A percentile compares a stretch with the other conserved stretches of the same genome.
Conservation (phyloP, 768 basidiomycete species). For the Hydnum rufescens region DNA sequence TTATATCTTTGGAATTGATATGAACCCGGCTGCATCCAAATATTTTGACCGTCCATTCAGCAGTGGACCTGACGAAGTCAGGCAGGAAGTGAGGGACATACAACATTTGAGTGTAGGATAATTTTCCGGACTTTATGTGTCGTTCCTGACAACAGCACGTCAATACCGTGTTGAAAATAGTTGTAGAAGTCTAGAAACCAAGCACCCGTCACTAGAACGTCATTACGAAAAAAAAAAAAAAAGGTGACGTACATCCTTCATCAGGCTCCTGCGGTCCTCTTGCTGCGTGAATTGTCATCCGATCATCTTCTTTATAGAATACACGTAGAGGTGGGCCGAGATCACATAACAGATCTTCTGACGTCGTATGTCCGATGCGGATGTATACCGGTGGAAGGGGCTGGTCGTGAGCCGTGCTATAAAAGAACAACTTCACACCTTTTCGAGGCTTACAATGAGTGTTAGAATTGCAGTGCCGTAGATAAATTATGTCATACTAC, state of each 20-base stretch:
- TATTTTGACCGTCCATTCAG: background rate
- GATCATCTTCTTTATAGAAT: slow-evolving; percentile 76
- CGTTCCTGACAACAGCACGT: slow-evolving; percentile 58
- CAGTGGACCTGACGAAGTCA: background rate
- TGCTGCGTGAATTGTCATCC: slow-evolving; percentile 60
- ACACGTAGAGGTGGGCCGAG: slow-evolving; percentile 58
- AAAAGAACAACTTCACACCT: slow-evolving; percentile 50
- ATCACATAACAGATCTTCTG: slow-evolving; percentile 62
- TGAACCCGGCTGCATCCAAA: slow-evolving; percentile 46
- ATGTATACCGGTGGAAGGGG: slow-evolving; percentile 33
- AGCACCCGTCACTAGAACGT: background rate
- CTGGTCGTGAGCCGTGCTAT: slow-evolving; percentile 24
- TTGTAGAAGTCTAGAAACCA: slow-evolving; percentile 63
- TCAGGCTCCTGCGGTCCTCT: slow-evolving; percentile 20
- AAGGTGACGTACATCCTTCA: slow-evolving; percentile 20
- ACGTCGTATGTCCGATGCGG: slow-evolving; percentile 52
- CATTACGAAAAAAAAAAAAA: background rate
- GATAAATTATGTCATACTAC: background rate
- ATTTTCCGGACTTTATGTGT: slow-evolving; percentile 68
- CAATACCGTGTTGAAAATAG: slow-evolving; percentile 80
- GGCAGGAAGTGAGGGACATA: slow-evolving; percentile 20
- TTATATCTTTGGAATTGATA: slow-evolving; percentile 81
- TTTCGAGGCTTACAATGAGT: slow-evolving; percentile 36
- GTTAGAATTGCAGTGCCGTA: slow-evolving; percentile 4
- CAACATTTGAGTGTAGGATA: slow-evolving; percentile 71